Evolutionary conservation across 139 green algal genomes (phyloP).

Genomic region (Protoeuglena noctilucae): DNA sequence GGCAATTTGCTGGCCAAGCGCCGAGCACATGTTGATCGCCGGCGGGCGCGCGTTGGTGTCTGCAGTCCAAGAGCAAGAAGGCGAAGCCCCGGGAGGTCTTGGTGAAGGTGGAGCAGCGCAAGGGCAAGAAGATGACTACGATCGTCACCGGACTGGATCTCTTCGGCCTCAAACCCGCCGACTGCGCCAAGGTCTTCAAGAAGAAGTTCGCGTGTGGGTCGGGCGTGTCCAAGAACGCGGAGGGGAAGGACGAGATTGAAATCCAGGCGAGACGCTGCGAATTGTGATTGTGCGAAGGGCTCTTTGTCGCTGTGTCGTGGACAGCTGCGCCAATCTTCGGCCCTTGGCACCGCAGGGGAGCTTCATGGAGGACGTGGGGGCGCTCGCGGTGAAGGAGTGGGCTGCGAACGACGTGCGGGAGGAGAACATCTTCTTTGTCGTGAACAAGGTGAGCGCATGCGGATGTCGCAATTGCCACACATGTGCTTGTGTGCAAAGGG

Average conservation of each 20-base stretch:
- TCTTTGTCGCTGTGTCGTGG: too few species aligned
- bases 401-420: too few species aligned
- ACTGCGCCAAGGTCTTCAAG: conserved; percentile 87
- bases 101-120: conserved; percentile 39
- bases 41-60: too few species aligned
- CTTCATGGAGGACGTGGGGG: too few species aligned
- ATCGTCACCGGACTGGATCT: conserved; percentile 71
- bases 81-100: conserved; percentile 26
- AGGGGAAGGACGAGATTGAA: conserved; percentile 83
- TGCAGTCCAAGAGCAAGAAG: conserved; percentile 36
- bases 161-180: conserved; percentile 77
- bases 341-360: too few species aligned
- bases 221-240: conserved; percentile 71
- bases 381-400: too few species aligned
- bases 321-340: too few species aligned
- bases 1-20: neutral
- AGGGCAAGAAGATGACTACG: conserved; percentile 90
- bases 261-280: conserved; percentile 61
- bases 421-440: too few species aligned
- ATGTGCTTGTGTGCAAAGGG: too few species aligned
- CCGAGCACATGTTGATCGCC: neutral
- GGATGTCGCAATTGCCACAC: too few species aligned
- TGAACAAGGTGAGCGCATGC: too few species aligned
- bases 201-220: conserved; percentile 96
- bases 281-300: too few species aligned